Conservation (phyloP, 129 eudicot genomes). For the Gnaphalium uliginosum region DNA sequence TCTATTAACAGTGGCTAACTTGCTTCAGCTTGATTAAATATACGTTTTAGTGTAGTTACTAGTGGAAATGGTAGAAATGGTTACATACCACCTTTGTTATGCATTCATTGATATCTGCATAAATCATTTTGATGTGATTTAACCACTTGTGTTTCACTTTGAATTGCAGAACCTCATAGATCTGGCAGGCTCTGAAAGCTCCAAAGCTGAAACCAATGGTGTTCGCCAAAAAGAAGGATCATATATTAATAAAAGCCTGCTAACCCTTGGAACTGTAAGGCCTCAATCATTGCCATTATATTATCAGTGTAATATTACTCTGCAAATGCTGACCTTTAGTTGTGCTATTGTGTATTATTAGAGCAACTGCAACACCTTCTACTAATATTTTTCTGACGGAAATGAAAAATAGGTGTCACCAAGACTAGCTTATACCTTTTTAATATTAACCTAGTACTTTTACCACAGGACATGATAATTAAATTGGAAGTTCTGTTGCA, state of each 20-base stretch:
- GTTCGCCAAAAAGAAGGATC: conserved; percentile 94
- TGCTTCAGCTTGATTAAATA: conserved; percentile 18
- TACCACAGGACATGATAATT: conserved; percentile 17
- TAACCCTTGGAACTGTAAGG: conserved; percentile 98
- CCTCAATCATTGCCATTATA: conserved; percentile 44
- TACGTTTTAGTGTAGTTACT: not conserved
- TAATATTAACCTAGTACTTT: not conserved
- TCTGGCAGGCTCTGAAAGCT: conserved; percentile 99
- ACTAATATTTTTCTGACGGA: conserved; percentile 9
- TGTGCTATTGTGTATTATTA: conserved; percentile 9
- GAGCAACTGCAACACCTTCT: conserved; percentile 12
- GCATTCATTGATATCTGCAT: conserved; percentile 17
- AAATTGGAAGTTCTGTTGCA: not conserved
- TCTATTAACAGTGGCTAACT: not conserved
- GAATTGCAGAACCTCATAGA: conserved; percentile 92
- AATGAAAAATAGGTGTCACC: conserved; percentile 13
- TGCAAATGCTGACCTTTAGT: conserved; percentile 22
- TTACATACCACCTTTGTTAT: conserved; percentile 8
- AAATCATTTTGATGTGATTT: not conserved
- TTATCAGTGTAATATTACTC: conserved; percentile 39
- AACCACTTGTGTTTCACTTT: conserved; percentile 29
- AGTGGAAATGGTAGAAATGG: conserved; percentile 3
- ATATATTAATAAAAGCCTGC: conserved; percentile 88
- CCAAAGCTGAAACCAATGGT: conserved; percentile 87
- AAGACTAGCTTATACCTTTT: conserved; percentile 4